A percentile compares a stretch with the other conserved stretches of the same genome.
Conservation (phyloP, 768 basidiomycete genomes). For the Trametes cubensis region DNA sequence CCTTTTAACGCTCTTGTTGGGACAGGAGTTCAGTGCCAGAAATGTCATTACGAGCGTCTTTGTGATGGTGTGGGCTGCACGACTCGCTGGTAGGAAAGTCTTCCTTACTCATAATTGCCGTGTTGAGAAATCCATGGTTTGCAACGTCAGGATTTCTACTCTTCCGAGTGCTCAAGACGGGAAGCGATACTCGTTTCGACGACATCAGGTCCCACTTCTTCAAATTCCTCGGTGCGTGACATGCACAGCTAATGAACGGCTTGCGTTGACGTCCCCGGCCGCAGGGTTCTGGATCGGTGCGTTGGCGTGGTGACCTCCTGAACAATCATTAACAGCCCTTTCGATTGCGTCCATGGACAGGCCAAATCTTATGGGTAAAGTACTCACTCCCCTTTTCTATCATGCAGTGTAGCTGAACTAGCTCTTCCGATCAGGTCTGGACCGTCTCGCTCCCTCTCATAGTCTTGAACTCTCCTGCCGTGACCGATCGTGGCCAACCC, state of each 20-base stretch:
- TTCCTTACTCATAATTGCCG: background rate
- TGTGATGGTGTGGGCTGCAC: conserved; percentile 68
- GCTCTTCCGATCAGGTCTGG: conserved; percentile 47
- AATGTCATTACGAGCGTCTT: conserved; percentile 59
- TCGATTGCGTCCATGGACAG: conserved; percentile 29
- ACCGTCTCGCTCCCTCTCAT: conserved; percentile 62
- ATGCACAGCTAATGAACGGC: background rate
- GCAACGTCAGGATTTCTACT: conserved; percentile 55
- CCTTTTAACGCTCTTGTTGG: conserved; percentile 60
- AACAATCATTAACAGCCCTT: no score
- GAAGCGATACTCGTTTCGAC: conserved; percentile 68
- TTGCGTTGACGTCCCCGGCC: background rate
- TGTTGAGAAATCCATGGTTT: background rate
- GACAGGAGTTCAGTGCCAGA: conserved; percentile 61
- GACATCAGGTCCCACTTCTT: conserved; percentile 66
- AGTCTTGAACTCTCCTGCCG: conserved; percentile 68
- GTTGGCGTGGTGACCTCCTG: conserved; percentile 3
- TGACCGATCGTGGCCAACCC: conserved; percentile 59
- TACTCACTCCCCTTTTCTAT: background rate
- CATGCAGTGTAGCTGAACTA: no score
- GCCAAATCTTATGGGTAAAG: conserved; percentile 63
- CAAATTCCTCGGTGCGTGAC: conserved; percentile 53
- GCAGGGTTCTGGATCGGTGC: conserved; percentile 59
- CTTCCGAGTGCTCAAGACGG: conserved; percentile 69
- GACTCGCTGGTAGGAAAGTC: conserved; percentile 49